These are phyloP conservation scores for Hondaea fermentalgiana DNA, from an alignment of 108 stramenopile genomes.

Conservation along the genomic window DNA sequence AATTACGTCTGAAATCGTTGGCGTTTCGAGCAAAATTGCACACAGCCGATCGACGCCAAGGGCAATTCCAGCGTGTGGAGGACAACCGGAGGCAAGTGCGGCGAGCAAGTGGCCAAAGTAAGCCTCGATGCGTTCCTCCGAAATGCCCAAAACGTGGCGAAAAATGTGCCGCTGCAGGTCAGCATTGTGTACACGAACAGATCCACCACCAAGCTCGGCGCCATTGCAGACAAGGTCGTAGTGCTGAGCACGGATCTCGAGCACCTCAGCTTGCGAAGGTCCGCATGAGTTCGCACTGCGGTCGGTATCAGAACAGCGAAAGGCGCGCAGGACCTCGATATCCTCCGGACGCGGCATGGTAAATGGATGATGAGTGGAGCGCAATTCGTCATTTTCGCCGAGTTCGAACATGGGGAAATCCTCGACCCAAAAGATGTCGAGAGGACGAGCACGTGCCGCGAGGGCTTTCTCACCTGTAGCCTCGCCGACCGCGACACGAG, in stretches of 20 bases:
- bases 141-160: not conserved
- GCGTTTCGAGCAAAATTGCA: not conserved
- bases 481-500: not conserved
- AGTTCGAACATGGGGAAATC: slow-evolving; percentile 24
- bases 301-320: not conserved
- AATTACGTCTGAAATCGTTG: slow-evolving; percentile 3
- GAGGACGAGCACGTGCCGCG: not conserved
- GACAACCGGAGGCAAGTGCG: not conserved
- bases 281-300: not conserved
- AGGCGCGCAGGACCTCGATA: not conserved
- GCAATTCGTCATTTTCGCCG: not conserved
- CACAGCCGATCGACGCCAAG: slow-evolving; percentile 15
- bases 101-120: slow-evolving; percentile 23
- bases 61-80: slow-evolving; percentile 23
- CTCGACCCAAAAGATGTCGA: slow-evolving; percentile 12
- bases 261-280: not conserved
- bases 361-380: slow-evolving; percentile 20
- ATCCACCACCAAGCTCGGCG: slow-evolving; percentile 18
- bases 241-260: not conserved
- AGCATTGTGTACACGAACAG: not conserved
- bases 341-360: not conserved
- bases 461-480: not conserved
- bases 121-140: not conserved
- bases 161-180: not conserved
- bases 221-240: slow-evolving; percentile 25